Evolutionary conservation across 495 filamentous ascomycete species (phyloP), one percentile per base, ranked within the genome.

Genomic region (Penicillium odoratum): DNA sequence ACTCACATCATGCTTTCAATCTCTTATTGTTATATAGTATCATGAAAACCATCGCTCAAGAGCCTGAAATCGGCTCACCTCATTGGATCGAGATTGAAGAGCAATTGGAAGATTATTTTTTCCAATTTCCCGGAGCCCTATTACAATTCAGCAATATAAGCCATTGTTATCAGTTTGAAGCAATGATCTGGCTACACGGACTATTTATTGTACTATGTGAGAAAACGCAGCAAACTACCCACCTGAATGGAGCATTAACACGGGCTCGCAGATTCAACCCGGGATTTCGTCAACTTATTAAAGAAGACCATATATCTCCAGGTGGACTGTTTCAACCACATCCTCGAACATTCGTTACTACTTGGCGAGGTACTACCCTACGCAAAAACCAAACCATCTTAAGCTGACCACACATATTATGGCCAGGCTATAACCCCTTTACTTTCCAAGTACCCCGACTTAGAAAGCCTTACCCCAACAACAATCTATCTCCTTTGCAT

Each of bases 401-500:
- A 21, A 21, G 21, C 21, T 21, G 2, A 21, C 21, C 21, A 21
- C 21, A 21, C 21, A 21, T 4, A 7, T n/a, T 6, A 44, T 5
- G 7, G n/a, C 4, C 21, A 47, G 44, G 11, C 10, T 11, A 16
- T 47, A 11, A 7, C 18, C 6, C 44, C 21, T 26, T 11, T 47
- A 28, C 44, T 47, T 9, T 47, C 44, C 18, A 47, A 11, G 3
- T 9, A 47, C 5, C 21, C 44, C 21, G 5, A 47, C 44, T 5
- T 26, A 11, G 44, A 47, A 47, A 47, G 21, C 21, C 5, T 47
- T 18, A 25, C 44, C 5, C 21, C 44, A 25, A 47, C 44, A 47
- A 47, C 44, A 47, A 47, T 47, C 18, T 47, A 47, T 18, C 25
- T 47, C 21, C 18, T 47, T 18, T 47, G 44, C 26, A 16, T 47